Evolutionary conservation across 169 alveolate species (phyloP).

Genomic region (Eimeria sp.): DNA sequence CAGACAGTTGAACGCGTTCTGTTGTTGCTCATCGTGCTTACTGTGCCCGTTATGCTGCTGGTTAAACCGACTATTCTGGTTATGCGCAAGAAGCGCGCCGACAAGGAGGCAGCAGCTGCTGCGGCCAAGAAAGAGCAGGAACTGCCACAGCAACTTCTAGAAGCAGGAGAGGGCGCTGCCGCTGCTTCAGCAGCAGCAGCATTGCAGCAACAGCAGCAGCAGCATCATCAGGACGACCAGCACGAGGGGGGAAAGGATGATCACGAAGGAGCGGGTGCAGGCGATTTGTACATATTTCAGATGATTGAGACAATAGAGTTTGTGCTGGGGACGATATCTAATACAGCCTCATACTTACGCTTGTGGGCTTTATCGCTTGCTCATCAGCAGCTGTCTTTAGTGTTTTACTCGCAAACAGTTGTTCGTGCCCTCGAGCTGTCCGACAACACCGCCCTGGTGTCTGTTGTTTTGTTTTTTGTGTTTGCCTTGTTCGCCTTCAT

Average conservation of each 20-base stretch:
- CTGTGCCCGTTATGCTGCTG: conserved; percentile 97
- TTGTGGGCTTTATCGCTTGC: conserved; percentile 99
- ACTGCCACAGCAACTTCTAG: neutral
- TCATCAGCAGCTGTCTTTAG: conserved; percentile 97
- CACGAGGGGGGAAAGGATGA: conserved; percentile 76
- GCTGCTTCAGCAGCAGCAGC: neutral
- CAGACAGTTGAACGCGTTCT: conserved; percentile 90
- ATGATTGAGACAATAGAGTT: conserved; percentile 99
- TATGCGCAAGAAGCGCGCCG: neutral
- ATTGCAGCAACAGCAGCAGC: neutral
- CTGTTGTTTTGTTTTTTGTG: conserved; percentile 85
- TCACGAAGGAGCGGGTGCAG: conserved; percentile 85
- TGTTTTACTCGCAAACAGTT: conserved; percentile 82
- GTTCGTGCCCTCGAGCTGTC: conserved; percentile 72
- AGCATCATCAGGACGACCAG: neutral
- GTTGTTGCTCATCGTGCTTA: conserved; percentile 90
- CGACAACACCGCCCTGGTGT: conserved; percentile 38
- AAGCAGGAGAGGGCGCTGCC: neutral
- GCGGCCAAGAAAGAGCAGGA: neutral
- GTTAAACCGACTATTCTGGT: conserved; percentile 95
- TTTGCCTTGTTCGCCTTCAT: conserved; percentile 94
- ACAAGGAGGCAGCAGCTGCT: conserved; percentile 7
- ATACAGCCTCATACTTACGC: conserved; percentile 99
- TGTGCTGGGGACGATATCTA: conserved; percentile 98
- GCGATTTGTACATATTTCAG: conserved; percentile 97